Conservation (phyloP, 768 basidiomycete species). For the Chiua virens region DNA sequence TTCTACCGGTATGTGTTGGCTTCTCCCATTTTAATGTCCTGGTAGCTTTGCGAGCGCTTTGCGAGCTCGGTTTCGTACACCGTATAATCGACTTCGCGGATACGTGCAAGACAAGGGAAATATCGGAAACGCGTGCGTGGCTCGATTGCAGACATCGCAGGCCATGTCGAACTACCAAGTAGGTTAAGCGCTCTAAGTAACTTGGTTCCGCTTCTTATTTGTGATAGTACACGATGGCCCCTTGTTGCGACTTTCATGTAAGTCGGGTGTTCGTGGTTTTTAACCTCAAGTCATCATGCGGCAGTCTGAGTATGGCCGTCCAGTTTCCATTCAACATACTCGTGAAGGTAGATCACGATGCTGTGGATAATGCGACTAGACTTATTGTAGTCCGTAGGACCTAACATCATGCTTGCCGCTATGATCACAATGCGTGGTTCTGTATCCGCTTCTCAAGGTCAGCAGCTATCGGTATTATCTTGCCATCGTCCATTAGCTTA, state of each 20-base stretch:
- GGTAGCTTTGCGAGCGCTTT: no score
- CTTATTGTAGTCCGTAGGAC: slow-evolving; percentile 39
- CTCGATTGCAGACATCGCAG: slow-evolving; percentile 56
- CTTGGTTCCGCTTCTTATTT: neutral
- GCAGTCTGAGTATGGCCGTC: slow-evolving; percentile 48
- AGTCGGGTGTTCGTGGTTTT: no score
- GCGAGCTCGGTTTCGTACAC: neutral
- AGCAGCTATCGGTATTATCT: neutral
- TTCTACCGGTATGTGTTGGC: slow-evolving; percentile 49
- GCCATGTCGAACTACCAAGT: slow-evolving; percentile 31
- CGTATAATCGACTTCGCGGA: neutral
- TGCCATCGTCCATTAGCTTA: neutral
- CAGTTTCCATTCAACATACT: slow-evolving; percentile 61
- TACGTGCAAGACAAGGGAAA: slow-evolving; percentile 39
- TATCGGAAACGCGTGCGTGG: slow-evolving; percentile 60
- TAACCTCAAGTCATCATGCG: neutral
- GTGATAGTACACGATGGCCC: no score
- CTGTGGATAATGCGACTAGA: neutral
- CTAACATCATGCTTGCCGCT: slow-evolving; percentile 56
- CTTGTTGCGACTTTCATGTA: no score
- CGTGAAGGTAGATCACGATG: slow-evolving; percentile 39
- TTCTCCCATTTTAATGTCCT: slow-evolving; percentile 53
- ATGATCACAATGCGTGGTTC: slow-evolving; percentile 67
- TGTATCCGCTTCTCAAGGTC: slow-evolving; percentile 61
- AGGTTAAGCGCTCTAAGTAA: neutral